Percentiles rank a stretch among this genome's conserved stretches.
Conservation (phyloP, 768 basidiomycete genomes). For the Pleurotus cornucopiae region DNA sequence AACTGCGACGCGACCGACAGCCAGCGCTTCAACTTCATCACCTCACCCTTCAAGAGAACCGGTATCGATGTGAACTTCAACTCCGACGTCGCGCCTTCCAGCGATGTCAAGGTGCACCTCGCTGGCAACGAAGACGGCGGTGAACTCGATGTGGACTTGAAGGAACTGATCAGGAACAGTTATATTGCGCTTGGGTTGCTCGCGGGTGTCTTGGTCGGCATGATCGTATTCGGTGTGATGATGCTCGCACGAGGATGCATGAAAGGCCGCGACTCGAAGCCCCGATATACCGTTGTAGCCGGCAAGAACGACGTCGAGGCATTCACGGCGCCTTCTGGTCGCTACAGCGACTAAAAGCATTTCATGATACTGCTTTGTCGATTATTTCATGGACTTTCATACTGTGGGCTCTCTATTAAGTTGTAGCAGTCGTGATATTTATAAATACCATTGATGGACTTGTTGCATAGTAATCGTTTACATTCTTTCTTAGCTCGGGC, state of each 20-base stretch:
- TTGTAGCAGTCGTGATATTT: no score
- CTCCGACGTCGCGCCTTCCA: neutral
- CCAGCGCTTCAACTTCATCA: conserved; percentile 4
- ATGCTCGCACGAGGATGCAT: neutral
- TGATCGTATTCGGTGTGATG: neutral
- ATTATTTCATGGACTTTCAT: no score
- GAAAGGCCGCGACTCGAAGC: conserved; percentile 2
- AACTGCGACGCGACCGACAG: neutral
- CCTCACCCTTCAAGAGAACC: conserved; percentile 4
- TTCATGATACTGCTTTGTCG: no score
- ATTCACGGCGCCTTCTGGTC: neutral
- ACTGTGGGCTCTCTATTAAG: no score
- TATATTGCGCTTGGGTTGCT: conserved; percentile 5
- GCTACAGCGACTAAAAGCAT: conserved; percentile 1
- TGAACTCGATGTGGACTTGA: neutral
- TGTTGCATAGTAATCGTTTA: no score
- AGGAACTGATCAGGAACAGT: conserved; percentile 3
- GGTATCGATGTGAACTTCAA: neutral
- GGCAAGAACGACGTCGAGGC: neutral
- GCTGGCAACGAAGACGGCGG: neutral
- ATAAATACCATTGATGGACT: no score
- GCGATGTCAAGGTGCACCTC: neutral
- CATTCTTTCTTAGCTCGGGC: no score
- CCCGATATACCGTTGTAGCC: neutral
- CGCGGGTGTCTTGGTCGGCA: neutral